Conservation (phyloP, 352 stramenopile genomes). For the Pythium aristosporum region DNA sequence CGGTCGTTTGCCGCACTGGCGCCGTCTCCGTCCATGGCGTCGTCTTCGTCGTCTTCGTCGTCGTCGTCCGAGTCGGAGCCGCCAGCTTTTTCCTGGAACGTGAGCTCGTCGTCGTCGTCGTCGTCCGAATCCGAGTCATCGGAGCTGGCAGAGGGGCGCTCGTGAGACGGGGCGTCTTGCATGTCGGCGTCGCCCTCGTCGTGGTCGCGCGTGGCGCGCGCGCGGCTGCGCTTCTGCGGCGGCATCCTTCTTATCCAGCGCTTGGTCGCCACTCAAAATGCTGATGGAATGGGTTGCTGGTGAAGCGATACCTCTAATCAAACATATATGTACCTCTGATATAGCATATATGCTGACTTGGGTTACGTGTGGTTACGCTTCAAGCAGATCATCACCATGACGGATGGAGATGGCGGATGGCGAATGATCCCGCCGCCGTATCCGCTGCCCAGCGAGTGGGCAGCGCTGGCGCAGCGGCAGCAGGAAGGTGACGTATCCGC, state of each 20-base stretch:
- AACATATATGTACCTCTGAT: conserved; percentile 3
- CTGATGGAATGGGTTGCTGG: too few species aligned
- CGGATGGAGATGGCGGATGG: not conserved
- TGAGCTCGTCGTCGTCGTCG: conserved; percentile 55
- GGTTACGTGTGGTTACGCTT: not conserved
- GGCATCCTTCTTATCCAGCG: conserved; percentile 24
- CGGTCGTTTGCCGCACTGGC: conserved; percentile 10
- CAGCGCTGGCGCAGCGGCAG: conserved; percentile 40
- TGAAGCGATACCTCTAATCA: not conserved
- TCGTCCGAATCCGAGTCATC: conserved; percentile 48
- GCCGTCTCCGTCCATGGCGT: conserved; percentile 39
- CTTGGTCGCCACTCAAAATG: not conserved
- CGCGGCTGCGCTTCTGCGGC: conserved; percentile 36
- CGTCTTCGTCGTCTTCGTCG: conserved; percentile 60
- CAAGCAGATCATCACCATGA: not conserved
- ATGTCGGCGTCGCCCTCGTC: conserved; percentile 35
- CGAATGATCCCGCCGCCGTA: conserved; percentile 69
- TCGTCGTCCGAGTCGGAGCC: conserved; percentile 33
- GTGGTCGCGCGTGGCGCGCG: conserved; percentile 30
- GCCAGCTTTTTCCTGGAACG: conserved; percentile 39
- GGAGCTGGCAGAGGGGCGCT: conserved; percentile 14
- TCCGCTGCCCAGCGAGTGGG: conserved; percentile 74
- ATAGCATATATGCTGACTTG: not conserved
- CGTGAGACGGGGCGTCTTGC: conserved; percentile 3
- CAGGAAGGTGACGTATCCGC: not conserved